Evolutionary conservation across 2,329 filamentous ascomycete species (phyloP).

Genomic region (Periglandula ipomoeae): DNA sequence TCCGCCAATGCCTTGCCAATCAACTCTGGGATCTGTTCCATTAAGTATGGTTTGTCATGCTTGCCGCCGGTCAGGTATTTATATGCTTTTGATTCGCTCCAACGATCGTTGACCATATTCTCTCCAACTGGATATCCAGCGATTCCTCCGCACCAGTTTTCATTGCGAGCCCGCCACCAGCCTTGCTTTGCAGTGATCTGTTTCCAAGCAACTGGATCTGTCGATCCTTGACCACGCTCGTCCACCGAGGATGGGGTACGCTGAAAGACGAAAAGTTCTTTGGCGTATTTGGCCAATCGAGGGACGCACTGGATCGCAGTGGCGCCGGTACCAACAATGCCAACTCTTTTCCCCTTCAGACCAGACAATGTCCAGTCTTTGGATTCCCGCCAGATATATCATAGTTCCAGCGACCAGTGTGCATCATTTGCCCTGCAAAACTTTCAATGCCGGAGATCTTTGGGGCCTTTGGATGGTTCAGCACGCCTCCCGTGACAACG

Average conservation of each 20-base stretch:
- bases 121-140: conserved; percentile 32
- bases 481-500: conserved; percentile 27
- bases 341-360: conserved; percentile 37
- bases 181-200: conserved; percentile 27
- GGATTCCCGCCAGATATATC: conserved; percentile 30
- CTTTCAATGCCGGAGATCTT: conserved; percentile 30
- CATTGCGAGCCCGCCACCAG: conserved; percentile 37
- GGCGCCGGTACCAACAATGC: conserved; percentile 41
- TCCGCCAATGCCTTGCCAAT: conserved; percentile 27
- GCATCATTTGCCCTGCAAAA: conserved; percentile 33
- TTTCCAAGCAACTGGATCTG: conserved; percentile 32
- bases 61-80: conserved; percentile 24
- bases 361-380: conserved; percentile 31
- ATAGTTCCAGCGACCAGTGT: conserved; percentile 39
- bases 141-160: conserved; percentile 13
- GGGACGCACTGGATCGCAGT: conserved; percentile 30
- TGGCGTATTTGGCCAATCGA: conserved; percentile 34
- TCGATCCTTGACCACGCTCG: conserved; percentile 27
- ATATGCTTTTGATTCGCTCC: conserved; percentile 27
- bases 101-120: conserved; percentile 41
- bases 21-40: conserved; percentile 15
- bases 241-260: conserved; percentile 39
- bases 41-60: conserved; percentile 11
- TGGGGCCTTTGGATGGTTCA: conserved; percentile 32
- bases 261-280: conserved; percentile 47